Percentiles rank a stretch among this genome's conserved stretches.
phyloP scores from a whole-genome alignment of 495 filamentous ascomycete genomes.

The Rostrohypoxylon terebratum region DNA sequence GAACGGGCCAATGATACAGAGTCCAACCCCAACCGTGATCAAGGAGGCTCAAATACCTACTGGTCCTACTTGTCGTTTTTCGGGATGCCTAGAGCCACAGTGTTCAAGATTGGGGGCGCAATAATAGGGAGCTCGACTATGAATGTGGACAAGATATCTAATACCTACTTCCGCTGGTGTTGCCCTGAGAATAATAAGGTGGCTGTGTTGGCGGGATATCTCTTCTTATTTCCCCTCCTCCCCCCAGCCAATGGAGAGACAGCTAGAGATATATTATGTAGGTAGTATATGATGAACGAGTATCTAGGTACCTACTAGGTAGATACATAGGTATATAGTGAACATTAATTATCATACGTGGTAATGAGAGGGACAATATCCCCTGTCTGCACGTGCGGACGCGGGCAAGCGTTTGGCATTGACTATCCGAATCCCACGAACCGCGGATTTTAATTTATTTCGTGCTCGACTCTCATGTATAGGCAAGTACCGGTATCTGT shows the following conservation, averaged over 20 bases:
- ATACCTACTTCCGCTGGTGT: slow-evolving; percentile 14
- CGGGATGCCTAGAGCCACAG: background rate
- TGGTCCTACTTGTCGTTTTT: background rate
- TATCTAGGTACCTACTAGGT: background rate
- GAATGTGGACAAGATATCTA: slow-evolving; percentile 20
- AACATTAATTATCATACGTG: too few relatives aligned
- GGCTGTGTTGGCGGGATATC: slow-evolving; percentile 37
- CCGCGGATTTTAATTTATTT: background rate
- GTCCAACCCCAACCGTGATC: background rate
- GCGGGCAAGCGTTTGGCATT: slow-evolving; percentile 6
- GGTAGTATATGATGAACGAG: slow-evolving; percentile 27
- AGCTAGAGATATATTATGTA: background rate
- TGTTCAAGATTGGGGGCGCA: slow-evolving; percentile 29
- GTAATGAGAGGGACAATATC: slow-evolving; percentile 21
- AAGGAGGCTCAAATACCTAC: slow-evolving; percentile 23
- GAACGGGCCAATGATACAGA: slow-evolving; percentile 15
- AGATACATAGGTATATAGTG: too few relatives aligned
- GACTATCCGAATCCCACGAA: slow-evolving; percentile 19
- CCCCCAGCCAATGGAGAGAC: slow-evolving; percentile 19
- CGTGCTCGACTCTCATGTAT: background rate
- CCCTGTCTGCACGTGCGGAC: slow-evolving; percentile 35
- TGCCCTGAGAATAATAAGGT: slow-evolving; percentile 28
- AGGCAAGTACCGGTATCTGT: background rate
- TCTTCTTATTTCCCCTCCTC: slow-evolving; percentile 12
- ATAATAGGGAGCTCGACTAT: slow-evolving; percentile 7